Percentiles rank a stretch among this genome's conserved stretches.
Evolutionary conservation across 2,329 filamentous ascomycete species (phyloP).

Genomic region (Pseudocercospora eumusae): DNA sequence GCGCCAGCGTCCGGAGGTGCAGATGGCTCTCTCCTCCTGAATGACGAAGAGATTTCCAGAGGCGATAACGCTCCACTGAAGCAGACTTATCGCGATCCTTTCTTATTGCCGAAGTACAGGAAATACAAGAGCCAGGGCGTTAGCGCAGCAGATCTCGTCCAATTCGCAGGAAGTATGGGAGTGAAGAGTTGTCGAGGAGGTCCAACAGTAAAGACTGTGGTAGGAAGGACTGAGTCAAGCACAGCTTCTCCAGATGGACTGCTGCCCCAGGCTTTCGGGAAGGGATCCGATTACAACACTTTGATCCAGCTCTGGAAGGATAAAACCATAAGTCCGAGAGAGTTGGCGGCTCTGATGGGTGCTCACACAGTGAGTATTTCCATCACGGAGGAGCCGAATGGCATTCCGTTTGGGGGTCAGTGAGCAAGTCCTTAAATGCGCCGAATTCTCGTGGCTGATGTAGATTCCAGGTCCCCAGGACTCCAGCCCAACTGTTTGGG

Average conservation of each 20-base stretch:
- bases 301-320: slow-evolving; percentile 52
- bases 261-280: slow-evolving; percentile 48
- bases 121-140: slow-evolving; percentile 35
- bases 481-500: background rate
- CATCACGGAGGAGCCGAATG: slow-evolving; percentile 36
- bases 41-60: slow-evolving; percentile 38
- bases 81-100: slow-evolving; percentile 50
- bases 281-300: slow-evolving; percentile 41
- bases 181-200: slow-evolving; percentile 56
- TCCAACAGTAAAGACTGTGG: slow-evolving; percentile 53
- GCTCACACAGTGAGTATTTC: slow-evolving; percentile 56
- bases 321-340: slow-evolving; percentile 54
- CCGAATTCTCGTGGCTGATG: background rate
- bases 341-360: slow-evolving; percentile 58
- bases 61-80: slow-evolving; percentile 42
- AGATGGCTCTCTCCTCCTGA: slow-evolving; percentile 46
- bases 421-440: background rate
- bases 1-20: slow-evolving; percentile 42
- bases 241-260: slow-evolving; percentile 47
- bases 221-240: slow-evolving; percentile 52
- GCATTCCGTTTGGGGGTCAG: slow-evolving; percentile 34
- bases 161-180: slow-evolving; percentile 51
- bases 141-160: slow-evolving; percentile 58
- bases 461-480: background rate
- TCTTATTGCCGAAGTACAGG: slow-evolving; percentile 42